Evolutionary conservation across 2,329 filamentous ascomycete genomes (phyloP).

Genomic region (Elsinoe batatas): DNA sequence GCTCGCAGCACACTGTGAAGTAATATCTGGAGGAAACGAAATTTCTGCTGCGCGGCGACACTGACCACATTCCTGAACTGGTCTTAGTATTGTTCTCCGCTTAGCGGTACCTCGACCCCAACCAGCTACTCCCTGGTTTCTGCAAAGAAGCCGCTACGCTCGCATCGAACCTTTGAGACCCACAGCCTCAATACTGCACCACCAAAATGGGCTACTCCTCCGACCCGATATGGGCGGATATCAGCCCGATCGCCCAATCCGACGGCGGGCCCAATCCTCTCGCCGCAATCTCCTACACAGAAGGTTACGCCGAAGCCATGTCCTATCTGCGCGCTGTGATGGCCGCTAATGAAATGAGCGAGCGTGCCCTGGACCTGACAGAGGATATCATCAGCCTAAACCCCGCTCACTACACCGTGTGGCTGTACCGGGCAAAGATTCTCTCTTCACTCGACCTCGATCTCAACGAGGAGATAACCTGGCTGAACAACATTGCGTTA

Average conservation of each 20-base stretch:
- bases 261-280: conserved; percentile 68
- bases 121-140: not conserved
- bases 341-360: conserved; percentile 73
- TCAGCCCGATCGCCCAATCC: conserved; percentile 70
- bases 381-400: conserved; percentile 88
- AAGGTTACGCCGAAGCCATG: conserved; percentile 85
- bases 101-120: conserved; percentile 19
- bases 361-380: conserved; percentile 69
- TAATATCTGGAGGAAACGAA: not conserved
- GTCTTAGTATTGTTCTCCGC: not conserved
- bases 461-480: conserved; percentile 63
- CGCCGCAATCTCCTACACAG: conserved; percentile 83
- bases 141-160: not conserved
- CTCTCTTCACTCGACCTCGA: conserved; percentile 57
- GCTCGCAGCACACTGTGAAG: not conserved
- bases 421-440: conserved; percentile 80
- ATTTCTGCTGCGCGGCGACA: not conserved
- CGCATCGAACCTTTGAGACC: no score
- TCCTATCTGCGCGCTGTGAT: conserved; percentile 90
- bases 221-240: conserved; percentile 73
- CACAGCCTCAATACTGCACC: not conserved
- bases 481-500: conserved; percentile 77
- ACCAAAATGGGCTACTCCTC: conserved; percentile 43
- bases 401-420: conserved; percentile 95
- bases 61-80: not conserved